Percentiles rank a stretch among this genome's conserved stretches.
Conservation (phyloP, 768 basidiomycete genomes). For the Leccinum incarnatum region DNA sequence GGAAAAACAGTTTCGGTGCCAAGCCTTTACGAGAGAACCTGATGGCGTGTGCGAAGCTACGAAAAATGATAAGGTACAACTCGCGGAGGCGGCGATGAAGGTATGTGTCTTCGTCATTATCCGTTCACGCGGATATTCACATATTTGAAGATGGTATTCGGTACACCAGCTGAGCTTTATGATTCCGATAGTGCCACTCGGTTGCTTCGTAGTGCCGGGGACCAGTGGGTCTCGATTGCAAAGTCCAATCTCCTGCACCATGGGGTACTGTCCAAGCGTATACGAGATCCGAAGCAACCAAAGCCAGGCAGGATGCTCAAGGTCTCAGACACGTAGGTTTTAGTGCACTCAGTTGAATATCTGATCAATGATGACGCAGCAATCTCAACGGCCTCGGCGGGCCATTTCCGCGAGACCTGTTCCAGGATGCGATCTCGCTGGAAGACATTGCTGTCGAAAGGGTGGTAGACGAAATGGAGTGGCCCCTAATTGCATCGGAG, state of each 20-base stretch:
- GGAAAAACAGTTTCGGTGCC: slow-evolving; percentile 62
- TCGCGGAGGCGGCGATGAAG: slow-evolving; percentile 74
- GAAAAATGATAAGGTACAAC: slow-evolving; percentile 38
- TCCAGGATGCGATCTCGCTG: slow-evolving; percentile 66
- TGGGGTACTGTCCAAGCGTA: slow-evolving; percentile 63
- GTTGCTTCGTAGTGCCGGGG: slow-evolving; percentile 56
- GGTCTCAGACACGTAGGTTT: slow-evolving; percentile 65
- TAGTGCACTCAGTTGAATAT: neutral
- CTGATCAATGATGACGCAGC: slow-evolving; percentile 34
- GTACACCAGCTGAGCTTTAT: slow-evolving; percentile 69
- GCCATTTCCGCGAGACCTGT: slow-evolving; percentile 57
- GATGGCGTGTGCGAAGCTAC: slow-evolving; percentile 28
- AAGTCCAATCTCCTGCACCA: slow-evolving; percentile 59
- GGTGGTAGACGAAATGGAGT: slow-evolving; percentile 62
- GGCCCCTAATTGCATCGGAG: slow-evolving; percentile 77
- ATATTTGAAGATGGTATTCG: slow-evolving; percentile 64
- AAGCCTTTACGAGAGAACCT: slow-evolving; percentile 48
- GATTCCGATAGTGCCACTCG: slow-evolving; percentile 54
- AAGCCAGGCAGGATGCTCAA: slow-evolving; percentile 74
- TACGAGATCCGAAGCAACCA: slow-evolving; percentile 58
- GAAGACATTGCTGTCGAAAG: slow-evolving; percentile 53
- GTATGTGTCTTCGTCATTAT: slow-evolving; percentile 32
- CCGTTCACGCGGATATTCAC: neutral
- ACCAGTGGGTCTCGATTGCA: slow-evolving; percentile 53
- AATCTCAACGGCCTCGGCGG: slow-evolving; percentile 71